Percentiles rank a stretch among this genome's conserved stretches.
Conservation (phyloP, 2,329 filamentous ascomycete genomes). For the Diplodia scrobiculata region DNA sequence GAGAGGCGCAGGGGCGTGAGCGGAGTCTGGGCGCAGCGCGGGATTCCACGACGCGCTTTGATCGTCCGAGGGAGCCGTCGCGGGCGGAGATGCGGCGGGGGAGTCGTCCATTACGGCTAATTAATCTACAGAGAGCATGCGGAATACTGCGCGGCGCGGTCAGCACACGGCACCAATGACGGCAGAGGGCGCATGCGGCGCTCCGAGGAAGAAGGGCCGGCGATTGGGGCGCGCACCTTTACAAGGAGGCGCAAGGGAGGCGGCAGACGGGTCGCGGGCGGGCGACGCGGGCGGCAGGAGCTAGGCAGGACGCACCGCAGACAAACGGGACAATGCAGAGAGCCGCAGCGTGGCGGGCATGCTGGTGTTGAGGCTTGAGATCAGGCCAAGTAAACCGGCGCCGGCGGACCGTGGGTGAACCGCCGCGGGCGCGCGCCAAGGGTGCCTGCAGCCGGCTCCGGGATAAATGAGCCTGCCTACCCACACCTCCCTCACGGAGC, state of each 20-base stretch:
- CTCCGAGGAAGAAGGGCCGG: background rate
- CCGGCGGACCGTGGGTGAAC: too few relatives aligned
- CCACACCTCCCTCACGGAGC: too few relatives aligned
- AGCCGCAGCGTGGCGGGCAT: slow-evolving; percentile 19
- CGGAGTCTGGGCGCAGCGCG: slow-evolving; percentile 53
- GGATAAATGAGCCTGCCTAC: too few relatives aligned
- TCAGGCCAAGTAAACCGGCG: slow-evolving; percentile 13
- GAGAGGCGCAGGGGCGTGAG: slow-evolving; percentile 31
- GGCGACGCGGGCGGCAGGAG: slow-evolving; percentile 30
- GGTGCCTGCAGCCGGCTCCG: too few relatives aligned
- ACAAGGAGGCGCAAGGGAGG: slow-evolving; percentile 38
- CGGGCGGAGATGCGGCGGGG: slow-evolving; percentile 21
- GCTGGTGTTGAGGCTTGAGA: slow-evolving; percentile 20
- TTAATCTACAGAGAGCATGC: slow-evolving; percentile 20
- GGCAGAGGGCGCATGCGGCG: slow-evolving; percentile 1
- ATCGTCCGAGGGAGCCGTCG: slow-evolving; percentile 26
- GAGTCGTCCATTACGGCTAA: slow-evolving; percentile 22
- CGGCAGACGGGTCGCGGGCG: slow-evolving; percentile 21
- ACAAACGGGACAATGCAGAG: background rate
- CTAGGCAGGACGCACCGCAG: background rate
- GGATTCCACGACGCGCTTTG: slow-evolving; percentile 56
- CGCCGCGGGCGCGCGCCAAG: background rate
- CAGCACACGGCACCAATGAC: slow-evolving; percentile 8
- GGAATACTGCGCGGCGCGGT: slow-evolving; percentile 10
- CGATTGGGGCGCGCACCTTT: slow-evolving; percentile 39